phyloP scores from a whole-genome alignment of 2,329 filamentous ascomycete species.

The Ophiostoma himal-ulmi region DNA sequence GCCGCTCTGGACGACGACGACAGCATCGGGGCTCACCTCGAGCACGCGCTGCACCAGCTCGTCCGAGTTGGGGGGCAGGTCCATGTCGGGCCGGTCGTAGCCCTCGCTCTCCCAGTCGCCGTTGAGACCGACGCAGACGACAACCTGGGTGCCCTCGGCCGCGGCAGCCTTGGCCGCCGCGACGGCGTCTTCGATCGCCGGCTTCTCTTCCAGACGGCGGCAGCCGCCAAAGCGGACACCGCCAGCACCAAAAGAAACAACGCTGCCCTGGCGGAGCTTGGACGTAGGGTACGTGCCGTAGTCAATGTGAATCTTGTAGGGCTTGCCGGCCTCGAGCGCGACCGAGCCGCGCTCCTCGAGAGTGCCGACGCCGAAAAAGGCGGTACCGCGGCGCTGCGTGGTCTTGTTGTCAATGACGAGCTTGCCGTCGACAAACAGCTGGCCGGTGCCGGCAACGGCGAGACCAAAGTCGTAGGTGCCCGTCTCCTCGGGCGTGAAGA shows the following conservation, averaged over 20 bases:
- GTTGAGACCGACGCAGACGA: constrained; percentile 56
- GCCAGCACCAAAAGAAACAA: constrained; percentile 43
- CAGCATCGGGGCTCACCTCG: constrained; percentile 49
- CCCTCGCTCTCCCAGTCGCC: constrained; percentile 30
- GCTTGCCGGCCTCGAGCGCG: constrained; percentile 30
- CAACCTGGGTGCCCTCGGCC: constrained; percentile 50
- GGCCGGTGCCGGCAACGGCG: constrained; percentile 32
- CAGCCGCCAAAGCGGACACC: constrained; percentile 34
- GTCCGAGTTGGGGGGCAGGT: constrained; percentile 24
- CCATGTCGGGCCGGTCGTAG: constrained; percentile 26
- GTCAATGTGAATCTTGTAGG: constrained; percentile 32
- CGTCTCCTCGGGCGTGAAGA: constrained; percentile 30
- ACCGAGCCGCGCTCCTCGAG: constrained; percentile 32
- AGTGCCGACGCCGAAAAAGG: constrained; percentile 34
- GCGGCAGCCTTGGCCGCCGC: constrained; percentile 39
- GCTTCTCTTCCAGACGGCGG: constrained; percentile 20
- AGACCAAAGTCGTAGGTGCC: constrained; percentile 33
- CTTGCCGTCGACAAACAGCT: constrained; percentile 34
- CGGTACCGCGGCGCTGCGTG: constrained; percentile 30
- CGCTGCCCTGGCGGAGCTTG: constrained; percentile 15
- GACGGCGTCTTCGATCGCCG: constrained; percentile 22
- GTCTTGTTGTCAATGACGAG: constrained; percentile 35
- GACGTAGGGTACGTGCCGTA: constrained; percentile 23
- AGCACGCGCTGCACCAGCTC: constrained; percentile 44
- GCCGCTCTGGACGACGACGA: constrained; percentile 55